A percentile compares a stretch with the other conserved stretches of the same genome.
Conservation (phyloP, 768 basidiomycete species). For the Rhizopogon rudus region DNA sequence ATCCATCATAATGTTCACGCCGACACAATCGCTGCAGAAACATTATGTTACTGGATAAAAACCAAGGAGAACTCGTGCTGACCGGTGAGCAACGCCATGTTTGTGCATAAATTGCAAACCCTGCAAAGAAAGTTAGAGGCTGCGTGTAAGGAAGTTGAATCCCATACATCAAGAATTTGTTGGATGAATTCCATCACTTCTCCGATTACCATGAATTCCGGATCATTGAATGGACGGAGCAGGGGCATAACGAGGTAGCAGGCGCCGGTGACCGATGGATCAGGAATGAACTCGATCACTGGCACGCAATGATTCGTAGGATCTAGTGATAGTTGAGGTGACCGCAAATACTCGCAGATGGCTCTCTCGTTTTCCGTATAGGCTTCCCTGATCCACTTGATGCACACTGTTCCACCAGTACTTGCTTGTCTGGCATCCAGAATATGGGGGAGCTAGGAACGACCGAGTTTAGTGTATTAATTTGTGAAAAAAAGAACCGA, state of each 20-base stretch:
- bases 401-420: slow-evolving; percentile 5
- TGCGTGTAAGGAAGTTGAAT: not conserved
- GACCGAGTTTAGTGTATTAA: not conserved
- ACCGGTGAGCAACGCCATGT: slow-evolving; percentile 32
- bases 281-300: slow-evolving; percentile 11
- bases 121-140: slow-evolving; percentile 9
- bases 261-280: slow-evolving; percentile 8
- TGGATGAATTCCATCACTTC: slow-evolving; percentile 24
- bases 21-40: slow-evolving; percentile 18
- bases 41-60: no score
- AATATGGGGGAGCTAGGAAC: not conserved
- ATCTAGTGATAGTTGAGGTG: not conserved
- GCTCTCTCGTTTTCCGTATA: slow-evolving; percentile 2
- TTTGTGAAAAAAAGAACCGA: not conserved
- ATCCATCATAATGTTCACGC: slow-evolving; percentile 29
- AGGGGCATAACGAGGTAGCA: slow-evolving; percentile 25
- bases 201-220: slow-evolving; percentile 15
- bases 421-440: slow-evolving; percentile 6
- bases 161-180: slow-evolving; percentile 24
- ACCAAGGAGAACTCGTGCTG: no score
- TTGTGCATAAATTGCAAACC: slow-evolving; percentile 32
- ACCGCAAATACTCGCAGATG: not conserved
- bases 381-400: slow-evolving; percentile 6
- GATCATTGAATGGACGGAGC: slow-evolving; percentile 18
- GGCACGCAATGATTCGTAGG: slow-evolving; percentile 20